A percentile compares a stretch with the other conserved stretches of the same genome.
These are phyloP conservation scores for Takashimella koratensis DNA, from an alignment of 1,284 basidiomycete species.

Conservation along the genomic window DNA sequence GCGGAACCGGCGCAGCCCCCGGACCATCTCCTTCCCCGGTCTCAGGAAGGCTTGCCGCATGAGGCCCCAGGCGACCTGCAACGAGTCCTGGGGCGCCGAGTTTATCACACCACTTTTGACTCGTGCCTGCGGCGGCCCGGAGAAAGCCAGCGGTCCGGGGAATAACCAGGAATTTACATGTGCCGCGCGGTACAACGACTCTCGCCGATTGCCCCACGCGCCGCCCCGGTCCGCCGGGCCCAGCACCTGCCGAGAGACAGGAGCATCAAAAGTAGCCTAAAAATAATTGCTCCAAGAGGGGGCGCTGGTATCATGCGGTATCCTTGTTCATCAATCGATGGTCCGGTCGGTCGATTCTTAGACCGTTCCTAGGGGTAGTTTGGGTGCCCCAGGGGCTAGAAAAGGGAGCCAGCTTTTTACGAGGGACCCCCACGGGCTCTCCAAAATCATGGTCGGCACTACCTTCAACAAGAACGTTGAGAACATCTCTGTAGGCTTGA, in stretches of 20 bases:
- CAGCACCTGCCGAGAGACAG: too few species aligned
- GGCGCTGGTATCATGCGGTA: not conserved
- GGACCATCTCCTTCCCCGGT: too few species aligned
- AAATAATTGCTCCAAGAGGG: not conserved
- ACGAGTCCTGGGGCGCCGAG: too few species aligned
- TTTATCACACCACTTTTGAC: too few species aligned
- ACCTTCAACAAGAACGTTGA: conserved; percentile 1
- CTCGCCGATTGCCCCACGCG: not conserved
- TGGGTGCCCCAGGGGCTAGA: not conserved
- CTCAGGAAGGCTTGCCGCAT: too few species aligned
- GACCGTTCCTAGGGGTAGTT: not conserved
- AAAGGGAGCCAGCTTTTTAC: not conserved
- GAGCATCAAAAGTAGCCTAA: too few species aligned
- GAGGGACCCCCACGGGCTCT: not conserved
- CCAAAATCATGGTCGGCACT: conserved; percentile 1
- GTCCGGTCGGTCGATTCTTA: not conserved
- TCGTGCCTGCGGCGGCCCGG: too few species aligned
- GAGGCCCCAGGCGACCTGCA: too few species aligned
- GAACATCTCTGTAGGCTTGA: conserved; percentile 13
- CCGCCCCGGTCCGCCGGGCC: too few species aligned
- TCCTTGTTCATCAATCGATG: not conserved
- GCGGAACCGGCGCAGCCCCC: too few species aligned
- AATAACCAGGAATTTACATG: too few species aligned
- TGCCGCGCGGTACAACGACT: not conserved
- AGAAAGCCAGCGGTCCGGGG: too few species aligned